phyloP scores from a whole-genome alignment of 1,284 basidiomycete species.

The Inonotus obliquus region DNA sequence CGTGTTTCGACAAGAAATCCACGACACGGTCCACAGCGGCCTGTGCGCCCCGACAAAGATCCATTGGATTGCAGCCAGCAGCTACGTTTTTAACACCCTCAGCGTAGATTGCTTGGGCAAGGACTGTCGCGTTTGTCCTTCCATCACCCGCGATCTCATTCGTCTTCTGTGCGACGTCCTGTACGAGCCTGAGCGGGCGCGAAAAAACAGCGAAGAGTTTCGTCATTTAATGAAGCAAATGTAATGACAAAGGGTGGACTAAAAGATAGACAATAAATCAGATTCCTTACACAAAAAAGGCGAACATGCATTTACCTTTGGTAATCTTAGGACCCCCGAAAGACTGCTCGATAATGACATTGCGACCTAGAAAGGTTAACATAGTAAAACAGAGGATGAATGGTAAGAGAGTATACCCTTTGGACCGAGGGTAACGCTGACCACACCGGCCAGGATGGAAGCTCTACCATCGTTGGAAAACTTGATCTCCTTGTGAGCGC shows the following conservation, averaged over 20 bases:
- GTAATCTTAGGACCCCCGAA: conserved; percentile 98
- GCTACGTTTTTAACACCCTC: conserved; percentile 99
- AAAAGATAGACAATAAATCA: too few species aligned
- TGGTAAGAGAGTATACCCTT: conserved; percentile 62
- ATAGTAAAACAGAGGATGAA: neutral
- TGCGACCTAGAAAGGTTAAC: conserved; percentile 68
- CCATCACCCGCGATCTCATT: conserved; percentile 98
- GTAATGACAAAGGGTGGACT: conserved; percentile 5
- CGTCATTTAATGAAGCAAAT: neutral
- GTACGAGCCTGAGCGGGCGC: conserved; percentile 65
- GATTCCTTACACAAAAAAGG: conserved; percentile 17
- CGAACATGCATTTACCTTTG: conserved; percentile 58
- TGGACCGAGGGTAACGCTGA: conserved; percentile 92
- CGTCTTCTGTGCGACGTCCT: conserved; percentile 95
- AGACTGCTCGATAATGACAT: conserved; percentile 98
- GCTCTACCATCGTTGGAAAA: conserved; percentile 96
- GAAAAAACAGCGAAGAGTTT: neutral
- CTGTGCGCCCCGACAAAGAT: conserved; percentile 93
- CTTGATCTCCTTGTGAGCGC: conserved; percentile 93
- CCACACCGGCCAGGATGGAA: conserved; percentile 92
- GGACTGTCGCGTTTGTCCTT: conserved; percentile 96
- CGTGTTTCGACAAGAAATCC: conserved; percentile 84
- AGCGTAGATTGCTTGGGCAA: conserved; percentile 95
- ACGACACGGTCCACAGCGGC: conserved; percentile 96
- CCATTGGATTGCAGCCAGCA: conserved; percentile 99